Conservation (phyloP, 257 asterid genomes). For the Coffea eugenioides region DNA sequence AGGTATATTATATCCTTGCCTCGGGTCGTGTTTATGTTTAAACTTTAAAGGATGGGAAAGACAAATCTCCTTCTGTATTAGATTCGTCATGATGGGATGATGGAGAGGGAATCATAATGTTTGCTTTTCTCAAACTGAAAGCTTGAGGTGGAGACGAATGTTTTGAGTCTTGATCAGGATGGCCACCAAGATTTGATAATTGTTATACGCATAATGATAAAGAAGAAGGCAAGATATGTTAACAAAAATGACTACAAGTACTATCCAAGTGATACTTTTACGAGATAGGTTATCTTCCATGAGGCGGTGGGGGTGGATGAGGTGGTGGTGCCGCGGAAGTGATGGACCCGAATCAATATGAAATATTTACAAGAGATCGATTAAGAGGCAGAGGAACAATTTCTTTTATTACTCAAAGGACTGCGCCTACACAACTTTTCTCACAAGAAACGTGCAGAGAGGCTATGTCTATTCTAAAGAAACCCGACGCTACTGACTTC, state of each 20-base stretch:
- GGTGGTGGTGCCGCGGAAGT: no score
- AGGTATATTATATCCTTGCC: not conserved
- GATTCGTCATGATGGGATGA: not conserved
- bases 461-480: no score
- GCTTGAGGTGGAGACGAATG: no score
- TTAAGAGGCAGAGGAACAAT: no score
- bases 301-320: not conserved
- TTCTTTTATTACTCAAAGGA: no score
- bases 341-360: not conserved
- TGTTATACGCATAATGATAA: not conserved
- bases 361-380: no score
- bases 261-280: not conserved
- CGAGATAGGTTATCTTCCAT: not conserved
- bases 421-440: no score
- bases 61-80: not conserved
- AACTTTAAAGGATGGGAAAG: not conserved
- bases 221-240: not conserved
- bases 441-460: no score
- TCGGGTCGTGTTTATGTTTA: not conserved
- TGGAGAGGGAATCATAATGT: not conserved
- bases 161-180: not conserved
- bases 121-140: not conserved
- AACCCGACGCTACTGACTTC: no score
- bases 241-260: not conserved
- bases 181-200: not conserved